Base-by-base conservation (phyloP, 306 rosid species). In the Arachis stenosperma region DNA sequence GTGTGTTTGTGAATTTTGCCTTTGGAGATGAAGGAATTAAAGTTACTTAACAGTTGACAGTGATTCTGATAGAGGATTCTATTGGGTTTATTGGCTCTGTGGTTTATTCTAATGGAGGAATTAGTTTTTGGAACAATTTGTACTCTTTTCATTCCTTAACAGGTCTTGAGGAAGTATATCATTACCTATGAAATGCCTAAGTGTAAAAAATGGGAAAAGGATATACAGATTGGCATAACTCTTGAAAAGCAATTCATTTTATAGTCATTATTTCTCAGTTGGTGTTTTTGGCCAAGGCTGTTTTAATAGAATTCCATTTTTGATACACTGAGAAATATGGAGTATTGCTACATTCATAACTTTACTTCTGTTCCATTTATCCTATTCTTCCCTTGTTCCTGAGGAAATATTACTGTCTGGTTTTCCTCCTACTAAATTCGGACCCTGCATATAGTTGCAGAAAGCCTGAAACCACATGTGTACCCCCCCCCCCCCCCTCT, bases 351-450 rank as follows among this genome's bases (percentile, higher is more conserved):
- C 57, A 14, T 53, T 53, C 58, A 3, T 53, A 53, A 14, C 29
- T 53, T 53, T 17, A 33, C 17, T 53, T 53, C 27, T 42, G 30
- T 53, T 53, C 9, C 29, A 2, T 30, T 60, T 12, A 36, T 42
- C 9, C 7, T 42, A 1, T 42, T 42, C 46, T 8, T 8, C 46
- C 46, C 9, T 36, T 53, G 65, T 58, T 12, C 27, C 46, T 42
- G 64, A 14, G 47, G 64, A 57, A 40, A 57, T 11, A 43, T 65
- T 29, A 66, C 33, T 79, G 69, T 57, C 48, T 14, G 11, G n/a
- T 58, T 69, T 62, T 62, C 52, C 50, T 17, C 47, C 58, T 64
- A 2, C 22, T 14, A 58, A 40, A 9, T 50, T 59, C 12, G 12
- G 39, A 8, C 41, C 12, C 29, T 7, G 14, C 13, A 13, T 40